Base-by-base conservation (phyloP, 108 stramenopile species). In the Cyclotella atomus region DNA sequence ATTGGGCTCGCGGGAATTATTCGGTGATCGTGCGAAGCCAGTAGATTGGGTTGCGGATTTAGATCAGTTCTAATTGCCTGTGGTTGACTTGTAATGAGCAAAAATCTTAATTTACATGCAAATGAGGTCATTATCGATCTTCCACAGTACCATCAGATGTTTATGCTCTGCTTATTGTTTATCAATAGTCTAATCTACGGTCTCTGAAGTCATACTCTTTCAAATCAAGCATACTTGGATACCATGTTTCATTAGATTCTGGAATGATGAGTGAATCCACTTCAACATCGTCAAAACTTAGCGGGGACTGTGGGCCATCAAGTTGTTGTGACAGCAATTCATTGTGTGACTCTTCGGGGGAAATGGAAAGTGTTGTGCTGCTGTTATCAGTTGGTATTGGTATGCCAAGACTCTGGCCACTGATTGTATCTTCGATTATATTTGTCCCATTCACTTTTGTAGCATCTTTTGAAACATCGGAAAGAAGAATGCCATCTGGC, bases 121-220 rank as follows among this genome's bases (percentile, higher is more conserved):
- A n/a, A n/a, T n/a, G n/a, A n/a, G n/a, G 6, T 41, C 38, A 41
- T 41, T 41, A 41, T 41, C n/a, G n/a, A n/a, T n/a, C n/a, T n/a
- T n/a, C n/a, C n/a, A n/a, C n/a, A n/a, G n/a, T n/a, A n/a, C n/a
- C n/a, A n/a, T n/a, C n/a, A n/a, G n/a, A n/a, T n/a, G n/a, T n/a
- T n/a, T n/a, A n/a, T n/a, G n/a, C n/a, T n/a, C n/a, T n/a, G 17
- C 25, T 17, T 8, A 52, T 36, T 4, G 9, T n/a, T 9, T 49
- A 27, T 65, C 57, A 73, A 69, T 80, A 80, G 43, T 73, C 72
- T 29, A 80, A 59, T 44, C 79, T 68, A 10, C 79, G 41, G 59
- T 80, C 79, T 17, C 68, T 66, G 57, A 80, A 80, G 49, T 80
- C 72, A 53, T 80, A 80, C 0, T 68, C 52, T 35, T 73, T 61